Evolutionary conservation across 371 early-diverging fungal species (phyloP), one percentile per base, ranked within the genome.

Genomic region (Haplosporangium sp.): DNA sequence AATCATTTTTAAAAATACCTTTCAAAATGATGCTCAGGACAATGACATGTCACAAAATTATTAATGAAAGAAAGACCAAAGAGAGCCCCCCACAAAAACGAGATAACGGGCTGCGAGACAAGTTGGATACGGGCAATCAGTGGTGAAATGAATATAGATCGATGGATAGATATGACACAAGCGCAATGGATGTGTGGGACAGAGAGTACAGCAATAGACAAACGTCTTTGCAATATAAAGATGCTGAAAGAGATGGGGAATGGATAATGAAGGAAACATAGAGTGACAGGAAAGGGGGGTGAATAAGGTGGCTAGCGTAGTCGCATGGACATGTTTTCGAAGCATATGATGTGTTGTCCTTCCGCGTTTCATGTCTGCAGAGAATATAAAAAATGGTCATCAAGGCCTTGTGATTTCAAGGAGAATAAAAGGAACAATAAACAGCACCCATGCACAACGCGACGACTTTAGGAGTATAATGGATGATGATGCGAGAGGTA

Each of bases 321-420:
- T 21, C 16, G 18, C 7, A 50, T 18, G 7, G 50, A 18, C 5
- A 18, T 21, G 9, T 14, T 9, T 2, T 50, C 50, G 50, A 50
- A 18, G 50, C 20, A 46, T 18, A 50, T 50, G 50, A 18, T 18
- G 50, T 50, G 14, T 21, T 51, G 57, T 57, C 37, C 64, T 64
- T 45, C 56, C 48, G 64, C 64, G 64, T 64, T 64, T 64, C 64
- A 64, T 64, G 56, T 62, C 58, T 45, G 43, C 58, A 41, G 10
- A 55, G 56, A 58, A 45, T 18, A 10, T n/a, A n/a, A 13, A 20
- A 50, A 18, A 5, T 5, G 20, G 9, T 50, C 46, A 12, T 29
- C 29, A 29, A 29, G 46, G 16, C 46, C 46, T 50, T 50, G 41
- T 58, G n/a, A 47, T 54, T 45, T 54, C 48, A 7, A 50, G 64